Conservation (phyloP, 805 yeast species). For the Tetrapisispora nanseiensis region DNA sequence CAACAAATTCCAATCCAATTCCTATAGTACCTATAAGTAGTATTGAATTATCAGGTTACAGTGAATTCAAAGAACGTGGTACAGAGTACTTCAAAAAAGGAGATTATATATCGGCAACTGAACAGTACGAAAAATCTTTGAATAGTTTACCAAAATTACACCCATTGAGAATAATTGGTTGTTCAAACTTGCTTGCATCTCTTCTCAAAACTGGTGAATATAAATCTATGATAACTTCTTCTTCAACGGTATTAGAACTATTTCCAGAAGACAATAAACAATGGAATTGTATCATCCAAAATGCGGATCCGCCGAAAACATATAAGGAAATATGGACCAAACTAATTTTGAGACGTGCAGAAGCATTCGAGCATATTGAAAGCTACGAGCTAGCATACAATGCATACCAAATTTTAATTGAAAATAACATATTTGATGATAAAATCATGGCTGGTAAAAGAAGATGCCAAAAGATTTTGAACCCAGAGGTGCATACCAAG, state of each 20-base stretch:
- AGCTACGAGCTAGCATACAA: slow-evolving; percentile 52
- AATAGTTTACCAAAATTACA: slow-evolving; percentile 54
- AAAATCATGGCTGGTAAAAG: slow-evolving; percentile 70
- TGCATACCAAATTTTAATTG: slow-evolving; percentile 52
- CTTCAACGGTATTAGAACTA: slow-evolving; percentile 25
- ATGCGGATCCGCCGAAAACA: slow-evolving; percentile 16
- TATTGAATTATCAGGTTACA: slow-evolving; percentile 31
- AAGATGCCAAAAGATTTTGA: slow-evolving; percentile 57
- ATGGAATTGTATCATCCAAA: slow-evolving; percentile 39
- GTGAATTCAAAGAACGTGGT: slow-evolving; percentile 46
- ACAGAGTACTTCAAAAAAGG: slow-evolving; percentile 65
- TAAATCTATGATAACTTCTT: slow-evolving; percentile 26
- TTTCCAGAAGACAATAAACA: slow-evolving; percentile 26
- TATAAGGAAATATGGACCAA: slow-evolving; percentile 63
- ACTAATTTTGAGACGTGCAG: slow-evolving; percentile 62
- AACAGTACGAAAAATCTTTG: slow-evolving; percentile 48
- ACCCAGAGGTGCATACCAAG: slow-evolving; percentile 34
- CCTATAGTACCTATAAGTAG: slow-evolving; percentile 14
- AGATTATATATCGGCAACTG: slow-evolving; percentile 60
- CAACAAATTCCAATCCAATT: background rate
- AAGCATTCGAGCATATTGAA: slow-evolving; percentile 74
- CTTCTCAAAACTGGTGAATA: slow-evolving; percentile 62
- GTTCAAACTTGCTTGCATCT: slow-evolving; percentile 67
- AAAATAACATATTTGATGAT: slow-evolving; percentile 56
- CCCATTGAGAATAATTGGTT: slow-evolving; percentile 53